phyloP scores from a whole-genome alignment of 495 filamentous ascomycete genomes.

The Penicillium odoratum region DNA sequence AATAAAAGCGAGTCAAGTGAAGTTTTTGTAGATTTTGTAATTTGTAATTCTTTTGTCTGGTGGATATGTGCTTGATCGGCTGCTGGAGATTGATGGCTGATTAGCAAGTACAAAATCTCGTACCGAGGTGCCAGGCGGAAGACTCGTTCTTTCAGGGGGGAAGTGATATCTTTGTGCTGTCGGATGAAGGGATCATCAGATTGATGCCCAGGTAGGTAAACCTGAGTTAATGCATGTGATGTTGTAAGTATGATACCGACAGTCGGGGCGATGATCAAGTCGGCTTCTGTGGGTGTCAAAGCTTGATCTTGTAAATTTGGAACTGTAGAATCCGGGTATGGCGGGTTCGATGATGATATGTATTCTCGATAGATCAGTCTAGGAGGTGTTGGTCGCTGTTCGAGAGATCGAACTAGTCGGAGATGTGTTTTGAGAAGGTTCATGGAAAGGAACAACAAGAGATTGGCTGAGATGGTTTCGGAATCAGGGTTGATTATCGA shows the following conservation, averaged over 20 bases:
- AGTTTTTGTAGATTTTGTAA: constrained; percentile 44
- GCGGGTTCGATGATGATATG: neutral
- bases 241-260: constrained; percentile 72
- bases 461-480: neutral
- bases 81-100: constrained; percentile 31
- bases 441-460: constrained; percentile 28
- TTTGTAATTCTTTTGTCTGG: constrained; percentile 1
- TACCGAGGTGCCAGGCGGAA: constrained; percentile 57
- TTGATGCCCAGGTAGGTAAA: constrained; percentile 60
- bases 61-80: neutral
- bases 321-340: neutral
- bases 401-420: constrained; percentile 25
- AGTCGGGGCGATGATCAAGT: constrained; percentile 70
- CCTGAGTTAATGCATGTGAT: constrained; percentile 72
- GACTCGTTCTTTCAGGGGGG: constrained; percentile 59
- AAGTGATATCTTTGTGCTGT: constrained; percentile 22
- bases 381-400: constrained; percentile 16
- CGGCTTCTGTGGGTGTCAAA: constrained; percentile 56
- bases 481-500: neutral
- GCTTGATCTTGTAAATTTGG: neutral
- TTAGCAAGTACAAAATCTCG: constrained; percentile 68
- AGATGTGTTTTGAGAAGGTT: constrained; percentile 31
- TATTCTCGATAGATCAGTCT: constrained; percentile 34
- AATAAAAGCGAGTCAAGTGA: neutral
- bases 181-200: constrained; percentile 3